These are phyloP conservation scores for Symmetrospora coprosmae DNA, from an alignment of 768 basidiomycete species.

Conservation along the genomic window DNA sequence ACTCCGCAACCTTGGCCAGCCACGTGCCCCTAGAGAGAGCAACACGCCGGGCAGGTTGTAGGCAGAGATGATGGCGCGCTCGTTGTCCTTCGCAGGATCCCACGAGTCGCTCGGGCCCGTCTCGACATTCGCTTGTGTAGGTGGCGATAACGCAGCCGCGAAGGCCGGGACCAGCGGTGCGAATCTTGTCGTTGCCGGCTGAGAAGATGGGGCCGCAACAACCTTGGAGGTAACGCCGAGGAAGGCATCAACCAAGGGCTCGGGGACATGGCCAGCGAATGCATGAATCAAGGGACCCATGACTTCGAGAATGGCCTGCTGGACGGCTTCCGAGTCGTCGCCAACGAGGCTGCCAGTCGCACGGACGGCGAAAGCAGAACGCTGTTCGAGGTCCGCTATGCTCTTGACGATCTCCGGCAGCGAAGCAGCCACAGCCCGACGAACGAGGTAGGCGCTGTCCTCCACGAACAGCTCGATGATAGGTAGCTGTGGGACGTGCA, in stretches of 20 bases:
- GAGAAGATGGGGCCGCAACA: neutral
- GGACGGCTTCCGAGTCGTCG: too few species aligned
- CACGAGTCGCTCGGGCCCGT: slow-evolving; percentile 7
- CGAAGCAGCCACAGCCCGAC: neutral
- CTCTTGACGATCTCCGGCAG: neutral
- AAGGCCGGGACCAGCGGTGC: slow-evolving; percentile 23
- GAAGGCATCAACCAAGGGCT: neutral
- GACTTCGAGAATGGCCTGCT: slow-evolving; percentile 7
- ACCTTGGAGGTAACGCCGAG: neutral
- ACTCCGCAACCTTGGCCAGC: slow-evolving; percentile 59
- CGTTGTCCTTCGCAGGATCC: slow-evolving; percentile 43
- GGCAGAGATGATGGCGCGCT: slow-evolving; percentile 62
- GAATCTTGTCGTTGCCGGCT: neutral
- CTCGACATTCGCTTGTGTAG: neutral
- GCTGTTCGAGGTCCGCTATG: too few species aligned
- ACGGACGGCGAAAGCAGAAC: too few species aligned
- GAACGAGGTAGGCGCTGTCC: too few species aligned
- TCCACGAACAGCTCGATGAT: too few species aligned
- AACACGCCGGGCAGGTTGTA: slow-evolving; percentile 87
- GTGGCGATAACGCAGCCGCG: slow-evolving; percentile 21
- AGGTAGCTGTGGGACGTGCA: too few species aligned
- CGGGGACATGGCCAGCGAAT: slow-evolving; percentile 8
- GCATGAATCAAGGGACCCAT: slow-evolving; percentile 4
- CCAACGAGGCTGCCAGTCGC: too few species aligned
- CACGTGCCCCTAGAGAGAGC: slow-evolving; percentile 56